Evolutionary conservation across 148 eudicot genomes (phyloP).

Genomic region (Vaccinium myrtillus): DNA sequence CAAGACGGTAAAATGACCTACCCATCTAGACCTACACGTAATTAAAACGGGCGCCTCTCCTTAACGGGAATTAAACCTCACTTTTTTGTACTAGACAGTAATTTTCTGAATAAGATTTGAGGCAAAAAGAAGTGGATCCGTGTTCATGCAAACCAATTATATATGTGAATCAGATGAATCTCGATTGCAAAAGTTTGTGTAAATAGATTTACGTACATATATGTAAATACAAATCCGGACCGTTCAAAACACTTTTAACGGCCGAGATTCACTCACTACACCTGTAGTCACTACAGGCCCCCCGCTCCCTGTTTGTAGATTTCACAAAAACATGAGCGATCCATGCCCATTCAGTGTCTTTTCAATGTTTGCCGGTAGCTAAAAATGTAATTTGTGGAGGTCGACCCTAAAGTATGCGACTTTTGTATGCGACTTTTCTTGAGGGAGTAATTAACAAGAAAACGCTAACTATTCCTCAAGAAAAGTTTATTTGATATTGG

Average conservation of each 20-base stretch:
- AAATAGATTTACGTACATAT: not conserved
- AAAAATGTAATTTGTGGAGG: not conserved
- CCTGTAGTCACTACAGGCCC: too few species aligned
- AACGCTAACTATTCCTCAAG: too few species aligned
- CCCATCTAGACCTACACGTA: too few species aligned
- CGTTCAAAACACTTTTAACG: too few species aligned
- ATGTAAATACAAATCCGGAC: not conserved
- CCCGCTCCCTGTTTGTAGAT: too few species aligned
- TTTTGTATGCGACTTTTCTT: not conserved
- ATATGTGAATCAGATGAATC: too few species aligned
- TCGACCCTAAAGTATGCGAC: not conserved
- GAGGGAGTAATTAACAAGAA: not conserved
- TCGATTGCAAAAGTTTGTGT: not conserved
- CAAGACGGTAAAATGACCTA: too few species aligned
- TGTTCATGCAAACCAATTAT: not conserved
- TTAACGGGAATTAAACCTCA: too few species aligned
- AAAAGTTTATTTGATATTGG: too few species aligned
- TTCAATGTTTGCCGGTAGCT: not conserved
- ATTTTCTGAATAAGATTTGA: not conserved
- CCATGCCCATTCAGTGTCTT: not conserved
- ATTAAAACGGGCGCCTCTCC: too few species aligned
- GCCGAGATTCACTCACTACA: too few species aligned
- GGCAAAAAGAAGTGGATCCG: not conserved
- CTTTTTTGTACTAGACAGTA: too few species aligned
- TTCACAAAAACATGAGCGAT: not conserved